Evolutionary conservation across 768 basidiomycete species (phyloP).

Genomic region (Auricularia sp.): DNA sequence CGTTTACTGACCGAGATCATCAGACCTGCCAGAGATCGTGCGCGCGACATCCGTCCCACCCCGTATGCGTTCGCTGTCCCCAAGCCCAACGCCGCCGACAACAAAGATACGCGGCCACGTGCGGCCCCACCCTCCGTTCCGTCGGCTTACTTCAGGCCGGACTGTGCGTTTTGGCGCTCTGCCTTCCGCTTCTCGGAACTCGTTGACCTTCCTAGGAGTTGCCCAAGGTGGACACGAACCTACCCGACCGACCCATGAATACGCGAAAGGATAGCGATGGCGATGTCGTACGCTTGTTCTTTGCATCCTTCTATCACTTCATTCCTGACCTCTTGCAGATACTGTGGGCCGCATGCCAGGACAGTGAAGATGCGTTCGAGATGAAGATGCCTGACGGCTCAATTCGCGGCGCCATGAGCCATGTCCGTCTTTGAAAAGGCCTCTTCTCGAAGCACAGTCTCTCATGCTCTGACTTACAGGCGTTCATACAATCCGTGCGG

Average conservation of each 20-base stretch:
- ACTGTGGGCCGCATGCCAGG: conserved; percentile 7
- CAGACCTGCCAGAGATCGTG: background rate
- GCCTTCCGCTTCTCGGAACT: background rate
- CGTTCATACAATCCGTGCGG: conserved; percentile 3
- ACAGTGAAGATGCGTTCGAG: background rate
- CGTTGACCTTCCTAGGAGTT: background rate
- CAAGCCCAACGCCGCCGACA: background rate
- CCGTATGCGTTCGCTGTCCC: background rate
- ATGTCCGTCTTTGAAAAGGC: background rate
- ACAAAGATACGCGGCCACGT: background rate
- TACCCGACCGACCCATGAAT: background rate
- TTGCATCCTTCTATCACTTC: no score
- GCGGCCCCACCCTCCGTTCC: background rate
- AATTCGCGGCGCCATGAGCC: conserved; percentile 5
- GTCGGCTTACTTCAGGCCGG: background rate
- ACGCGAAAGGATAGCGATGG: conserved; percentile 5
- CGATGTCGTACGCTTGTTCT: background rate
- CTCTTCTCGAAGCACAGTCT: background rate
- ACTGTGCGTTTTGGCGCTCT: background rate
- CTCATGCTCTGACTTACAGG: background rate
- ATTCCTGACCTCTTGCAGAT: background rate
- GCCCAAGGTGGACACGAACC: background rate
- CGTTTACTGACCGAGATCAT: no score
- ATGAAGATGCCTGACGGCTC: conserved; percentile 1
- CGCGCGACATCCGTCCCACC: background rate